A percentile compares a stretch with the other conserved stretches of the same genome.
Evolutionary conservation across 1,284 basidiomycete genomes (phyloP).

Genomic region (Trametes hirsuta): DNA sequence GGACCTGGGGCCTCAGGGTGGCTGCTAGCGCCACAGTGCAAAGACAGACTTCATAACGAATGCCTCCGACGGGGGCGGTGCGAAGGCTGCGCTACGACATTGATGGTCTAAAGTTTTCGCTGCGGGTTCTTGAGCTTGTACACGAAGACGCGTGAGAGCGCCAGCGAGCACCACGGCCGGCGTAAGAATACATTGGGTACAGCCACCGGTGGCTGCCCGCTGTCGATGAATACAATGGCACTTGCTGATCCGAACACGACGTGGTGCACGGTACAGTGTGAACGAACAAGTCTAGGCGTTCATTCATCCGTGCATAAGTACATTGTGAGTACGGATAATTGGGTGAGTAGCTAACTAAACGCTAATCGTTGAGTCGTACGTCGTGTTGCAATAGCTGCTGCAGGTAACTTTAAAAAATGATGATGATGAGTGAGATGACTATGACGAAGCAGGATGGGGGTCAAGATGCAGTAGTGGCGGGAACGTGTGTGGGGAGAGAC

Average conservation of each 20-base stretch:
- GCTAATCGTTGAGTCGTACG: not conserved
- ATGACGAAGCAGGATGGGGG: not conserved
- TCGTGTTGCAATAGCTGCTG: not conserved
- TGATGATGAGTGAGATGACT: not conserved
- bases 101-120: no score
- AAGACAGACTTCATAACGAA: no score
- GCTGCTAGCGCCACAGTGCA: not conserved
- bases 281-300: conserved; percentile 10
- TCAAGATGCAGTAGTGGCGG: no score
- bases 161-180: no score
- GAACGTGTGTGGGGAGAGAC: not conserved
- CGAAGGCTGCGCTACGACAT: no score
- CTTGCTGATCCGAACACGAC: no score
- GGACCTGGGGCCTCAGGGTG: not conserved
- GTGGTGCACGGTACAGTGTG: not conserved
- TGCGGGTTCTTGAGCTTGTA: no score
- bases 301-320: conserved; percentile 13
- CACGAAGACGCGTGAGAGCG: no score
- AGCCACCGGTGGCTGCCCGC: not conserved
- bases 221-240: not conserved
- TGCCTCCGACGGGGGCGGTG: no score
- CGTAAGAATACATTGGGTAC: no score
- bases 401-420: not conserved
- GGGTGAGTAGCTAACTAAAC: not conserved
- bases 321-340: conserved; percentile 15